These are phyloP conservation scores for Camellia oleifera DNA, from an alignment of 179 eudicot species.

Conservation along the genomic window DNA sequence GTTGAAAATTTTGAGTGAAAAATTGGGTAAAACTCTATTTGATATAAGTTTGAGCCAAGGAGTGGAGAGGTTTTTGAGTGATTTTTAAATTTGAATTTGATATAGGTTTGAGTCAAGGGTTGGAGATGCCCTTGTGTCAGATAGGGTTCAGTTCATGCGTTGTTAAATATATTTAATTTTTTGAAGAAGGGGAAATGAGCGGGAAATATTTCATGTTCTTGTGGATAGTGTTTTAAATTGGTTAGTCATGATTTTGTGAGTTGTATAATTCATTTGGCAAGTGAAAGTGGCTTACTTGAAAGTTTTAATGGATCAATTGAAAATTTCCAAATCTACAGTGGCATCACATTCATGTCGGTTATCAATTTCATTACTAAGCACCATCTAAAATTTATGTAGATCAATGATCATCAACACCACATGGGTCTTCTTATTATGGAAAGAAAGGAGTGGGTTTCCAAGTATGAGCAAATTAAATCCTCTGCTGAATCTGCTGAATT, in stretches of 20 bases:
- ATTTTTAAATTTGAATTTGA: too few relatives aligned
- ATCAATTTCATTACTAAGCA: not conserved
- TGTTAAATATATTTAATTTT: too few relatives aligned
- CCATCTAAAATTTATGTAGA: slow-evolving; percentile 36
- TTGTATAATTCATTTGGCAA: not conserved
- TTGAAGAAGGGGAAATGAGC: too few relatives aligned
- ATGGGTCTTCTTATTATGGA: slow-evolving; percentile 90
- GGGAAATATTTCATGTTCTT: too few relatives aligned
- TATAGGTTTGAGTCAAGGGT: too few relatives aligned
- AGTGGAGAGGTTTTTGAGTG: too few relatives aligned
- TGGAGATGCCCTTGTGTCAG: not conserved
- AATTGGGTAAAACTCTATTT: too few relatives aligned
- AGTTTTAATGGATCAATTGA: not conserved
- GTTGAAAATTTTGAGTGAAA: too few relatives aligned
- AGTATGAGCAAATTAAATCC: slow-evolving; percentile 61
- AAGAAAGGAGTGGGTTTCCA: slow-evolving; percentile 76
- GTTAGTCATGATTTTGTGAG: not conserved
- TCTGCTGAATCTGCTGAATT: slow-evolving; percentile 59
- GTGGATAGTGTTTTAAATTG: not conserved
- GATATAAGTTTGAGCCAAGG: too few relatives aligned
- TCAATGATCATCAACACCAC: slow-evolving; percentile 76
- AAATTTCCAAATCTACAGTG: not conserved
- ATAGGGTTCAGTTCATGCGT: not conserved
- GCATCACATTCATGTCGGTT: not conserved
- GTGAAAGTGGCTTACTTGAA: not conserved